A percentile compares a stretch with the other conserved stretches of the same genome.
Conservation (phyloP, 2,329 filamentous ascomycete genomes). For the Davidsoniella eucalypti region DNA sequence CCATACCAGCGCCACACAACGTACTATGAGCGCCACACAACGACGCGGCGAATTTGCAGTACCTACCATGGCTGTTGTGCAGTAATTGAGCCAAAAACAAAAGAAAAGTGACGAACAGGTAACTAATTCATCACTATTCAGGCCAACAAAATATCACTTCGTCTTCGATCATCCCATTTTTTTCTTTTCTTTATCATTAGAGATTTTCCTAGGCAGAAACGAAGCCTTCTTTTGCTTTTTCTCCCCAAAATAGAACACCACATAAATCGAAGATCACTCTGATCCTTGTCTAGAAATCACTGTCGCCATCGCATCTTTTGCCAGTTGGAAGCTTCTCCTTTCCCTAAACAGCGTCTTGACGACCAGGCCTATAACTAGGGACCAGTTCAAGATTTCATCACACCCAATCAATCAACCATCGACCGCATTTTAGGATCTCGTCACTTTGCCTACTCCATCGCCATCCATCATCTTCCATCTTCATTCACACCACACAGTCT, state of each 20-base stretch:
- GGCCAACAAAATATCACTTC: neutral
- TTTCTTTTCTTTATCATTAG: neutral
- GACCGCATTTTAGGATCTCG: neutral
- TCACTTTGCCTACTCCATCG: neutral
- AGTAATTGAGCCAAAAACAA: neutral
- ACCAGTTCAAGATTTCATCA: neutral
- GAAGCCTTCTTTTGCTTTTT: neutral
- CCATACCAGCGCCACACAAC: neutral
- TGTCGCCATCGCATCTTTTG: no score
- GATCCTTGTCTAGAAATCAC: no score
- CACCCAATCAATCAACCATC: neutral
- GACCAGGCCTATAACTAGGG: no score
- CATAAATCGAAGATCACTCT: no score
- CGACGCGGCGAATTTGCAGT: slow-evolving; percentile 1
- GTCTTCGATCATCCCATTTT: neutral
- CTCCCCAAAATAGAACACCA: neutral
- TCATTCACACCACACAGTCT: neutral
- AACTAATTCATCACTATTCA: neutral
- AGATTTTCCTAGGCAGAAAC: neutral
- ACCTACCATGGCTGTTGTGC: neutral
- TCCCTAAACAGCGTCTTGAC: no score
- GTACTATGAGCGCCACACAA: slow-evolving; percentile 2
- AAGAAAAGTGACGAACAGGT: neutral
- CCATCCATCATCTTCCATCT: neutral
- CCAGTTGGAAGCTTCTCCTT: no score